phyloP scores from a whole-genome alignment of 2,329 filamentous ascomycete species.

The Chrysosporium keratinophilum region DNA sequence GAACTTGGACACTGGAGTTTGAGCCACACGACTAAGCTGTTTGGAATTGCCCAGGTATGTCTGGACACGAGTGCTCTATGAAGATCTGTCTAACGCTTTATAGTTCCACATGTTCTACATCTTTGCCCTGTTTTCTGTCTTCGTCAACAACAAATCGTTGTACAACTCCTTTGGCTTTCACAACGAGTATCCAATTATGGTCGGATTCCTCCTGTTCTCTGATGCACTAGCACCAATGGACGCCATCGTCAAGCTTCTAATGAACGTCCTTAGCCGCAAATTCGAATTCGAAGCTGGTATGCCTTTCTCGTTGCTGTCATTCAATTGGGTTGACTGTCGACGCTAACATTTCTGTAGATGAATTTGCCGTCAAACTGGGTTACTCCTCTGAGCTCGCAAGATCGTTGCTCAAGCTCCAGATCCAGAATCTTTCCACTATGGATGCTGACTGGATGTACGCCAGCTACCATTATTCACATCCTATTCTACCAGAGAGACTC shows the following conservation, averaged over 20 bases:
- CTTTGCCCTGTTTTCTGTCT: constrained; percentile 91
- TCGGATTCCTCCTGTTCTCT: constrained; percentile 95
- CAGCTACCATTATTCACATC: constrained; percentile 97
- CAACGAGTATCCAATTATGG: constrained; percentile 76
- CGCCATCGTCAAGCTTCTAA: constrained; percentile 81
- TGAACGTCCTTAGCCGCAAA: constrained; percentile 89
- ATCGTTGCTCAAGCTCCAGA: constrained; percentile 92
- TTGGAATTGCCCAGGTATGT: constrained; percentile 70
- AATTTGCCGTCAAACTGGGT: constrained; percentile 74
- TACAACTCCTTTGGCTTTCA: constrained; percentile 87
- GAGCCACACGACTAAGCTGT: constrained; percentile 84
- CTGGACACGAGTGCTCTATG: neutral
- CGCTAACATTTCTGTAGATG: constrained; percentile 44
- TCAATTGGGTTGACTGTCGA: constrained; percentile 9
- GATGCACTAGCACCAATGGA: constrained; percentile 93
- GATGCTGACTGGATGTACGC: constrained; percentile 98
- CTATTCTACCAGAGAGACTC: constrained; percentile 85
- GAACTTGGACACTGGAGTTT: constrained; percentile 96
- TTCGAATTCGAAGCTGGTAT: constrained; percentile 89
- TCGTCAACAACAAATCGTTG: constrained; percentile 87
- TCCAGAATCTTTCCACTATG: constrained; percentile 97
- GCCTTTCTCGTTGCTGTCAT: constrained; percentile 18
- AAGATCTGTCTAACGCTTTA: constrained; percentile 8
- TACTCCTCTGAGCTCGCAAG: constrained; percentile 73
- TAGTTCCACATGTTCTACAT: constrained; percentile 93